Evolutionary conservation across 1,284 basidiomycete genomes (phyloP), one percentile per base, ranked within the genome.

Genomic region (Paramarasmius palmivorus): DNA sequence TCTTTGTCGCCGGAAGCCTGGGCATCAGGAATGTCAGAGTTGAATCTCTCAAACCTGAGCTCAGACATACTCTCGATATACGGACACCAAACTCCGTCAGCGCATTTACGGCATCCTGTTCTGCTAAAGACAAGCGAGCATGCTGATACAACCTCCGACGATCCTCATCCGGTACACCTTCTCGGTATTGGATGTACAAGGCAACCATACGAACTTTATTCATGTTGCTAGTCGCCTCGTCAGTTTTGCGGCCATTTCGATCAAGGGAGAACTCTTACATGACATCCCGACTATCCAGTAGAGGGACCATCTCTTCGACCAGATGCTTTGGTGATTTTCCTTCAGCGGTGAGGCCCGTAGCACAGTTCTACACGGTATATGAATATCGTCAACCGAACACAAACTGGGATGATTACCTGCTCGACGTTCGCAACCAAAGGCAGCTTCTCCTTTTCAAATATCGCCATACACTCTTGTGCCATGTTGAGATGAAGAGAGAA

Each of bases 131-230:
- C 44, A 99, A 74, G 32, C 93, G 80, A n/a, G 97, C 97, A 68
- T 99, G 97, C 68, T 98, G 95, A 69, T 96, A 99, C 55, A 99
- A 72, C 54, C 97, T 78, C 57, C 95, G 84, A 53, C 93, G 84
- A 72, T 99, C 97, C 67, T 99, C 97, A 55, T 98, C 96, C 17
- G 96, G 95, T 8, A 99, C 96, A 44, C 97, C 97, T 63, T 99
- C 96, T 42, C 95, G 88, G 71, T 90, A 86, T 69, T 98, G 87
- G 63, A 99, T 94, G 71, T 99, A 99, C 15, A 99, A 77, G 5
- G 96, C 93, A 57, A 99, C 93, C 63, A 99, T 91, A 55, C 97
- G 91, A 37, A 98, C 93, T 79, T 99, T 99, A 73, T 95, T 95
- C 46, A 78, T 68, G 61, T 90, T 92, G 49, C 93, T 96, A 64